Evolutionary conservation across 2,329 filamentous ascomycete genomes (phyloP).

Genomic region (Sporothrix sp.): DNA sequence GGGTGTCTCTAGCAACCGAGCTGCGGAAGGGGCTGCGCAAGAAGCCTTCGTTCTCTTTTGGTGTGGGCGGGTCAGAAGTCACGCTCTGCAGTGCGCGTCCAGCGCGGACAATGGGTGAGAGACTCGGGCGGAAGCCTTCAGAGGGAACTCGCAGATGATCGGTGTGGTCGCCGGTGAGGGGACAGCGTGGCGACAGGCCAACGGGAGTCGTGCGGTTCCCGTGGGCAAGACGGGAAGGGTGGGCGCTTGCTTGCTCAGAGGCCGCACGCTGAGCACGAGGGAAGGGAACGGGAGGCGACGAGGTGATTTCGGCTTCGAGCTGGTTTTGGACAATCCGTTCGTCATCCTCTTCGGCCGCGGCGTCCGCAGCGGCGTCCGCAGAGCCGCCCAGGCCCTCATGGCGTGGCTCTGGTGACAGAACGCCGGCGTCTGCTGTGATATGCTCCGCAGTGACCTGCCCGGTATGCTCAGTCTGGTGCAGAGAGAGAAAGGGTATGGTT

Average conservation of each 20-base stretch:
- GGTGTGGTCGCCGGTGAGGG: slow-evolving; percentile 3
- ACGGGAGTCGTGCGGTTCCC: slow-evolving; percentile 3
- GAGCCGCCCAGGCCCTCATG: no score
- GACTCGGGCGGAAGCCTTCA: slow-evolving; percentile 31
- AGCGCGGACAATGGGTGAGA: slow-evolving; percentile 50
- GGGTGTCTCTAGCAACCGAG: slow-evolving; percentile 25
- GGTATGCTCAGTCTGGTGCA: slow-evolving; percentile 15
- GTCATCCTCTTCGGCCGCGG: background rate
- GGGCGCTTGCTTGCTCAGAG: background rate
- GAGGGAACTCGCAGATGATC: slow-evolving; percentile 21
- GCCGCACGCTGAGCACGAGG: background rate
- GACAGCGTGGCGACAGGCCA: slow-evolving; percentile 11
- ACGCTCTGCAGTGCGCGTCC: slow-evolving; percentile 48
- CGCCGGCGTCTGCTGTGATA: background rate
- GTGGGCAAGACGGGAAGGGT: background rate
- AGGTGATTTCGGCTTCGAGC: slow-evolving; percentile 1
- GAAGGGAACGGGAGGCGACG: slow-evolving; percentile 10
- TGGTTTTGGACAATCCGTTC: slow-evolving; percentile 8
- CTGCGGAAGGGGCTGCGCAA: slow-evolving; percentile 47
- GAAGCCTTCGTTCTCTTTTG: slow-evolving; percentile 39
- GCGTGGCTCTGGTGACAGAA: background rate
- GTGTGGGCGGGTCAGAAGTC: slow-evolving; percentile 49
- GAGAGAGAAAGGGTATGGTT: slow-evolving; percentile 10
- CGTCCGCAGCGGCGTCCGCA: background rate
- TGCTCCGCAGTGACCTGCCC: background rate